These are phyloP conservation scores for Cyamopsis tetragonoloba DNA, from an alignment of 306 rosid genomes.

Conservation along the genomic window DNA sequence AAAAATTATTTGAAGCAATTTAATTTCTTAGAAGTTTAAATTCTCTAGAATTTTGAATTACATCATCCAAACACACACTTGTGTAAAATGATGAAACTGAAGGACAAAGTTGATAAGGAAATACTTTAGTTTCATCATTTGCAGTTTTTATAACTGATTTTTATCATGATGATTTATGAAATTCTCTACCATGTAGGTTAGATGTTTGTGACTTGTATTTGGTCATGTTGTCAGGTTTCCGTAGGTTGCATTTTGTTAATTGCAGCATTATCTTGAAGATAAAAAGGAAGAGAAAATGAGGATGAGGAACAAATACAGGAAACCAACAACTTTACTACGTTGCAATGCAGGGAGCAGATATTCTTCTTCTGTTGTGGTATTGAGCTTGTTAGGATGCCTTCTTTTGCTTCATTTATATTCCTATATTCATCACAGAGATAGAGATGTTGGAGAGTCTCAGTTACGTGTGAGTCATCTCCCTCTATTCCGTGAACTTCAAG, in stretches of 20 bases:
- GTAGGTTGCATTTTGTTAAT: conserved; percentile 64
- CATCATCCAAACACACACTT: too few relatives aligned
- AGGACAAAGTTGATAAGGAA: neutral
- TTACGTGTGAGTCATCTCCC: conserved; percentile 44
- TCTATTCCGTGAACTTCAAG: conserved; percentile 70
- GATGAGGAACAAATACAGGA: conserved; percentile 81
- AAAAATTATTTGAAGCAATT: too few relatives aligned
- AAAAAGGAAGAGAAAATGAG: conserved; percentile 70
- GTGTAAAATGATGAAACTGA: neutral
- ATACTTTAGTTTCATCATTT: neutral
- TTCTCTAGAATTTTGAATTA: too few relatives aligned
- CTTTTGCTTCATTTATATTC: conserved; percentile 60
- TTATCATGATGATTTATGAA: neutral
- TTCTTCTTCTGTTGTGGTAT: conserved; percentile 43
- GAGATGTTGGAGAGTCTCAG: conserved; percentile 32
- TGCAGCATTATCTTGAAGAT: conserved; percentile 69
- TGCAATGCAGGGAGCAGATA: conserved; percentile 84
- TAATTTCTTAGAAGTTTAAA: too few relatives aligned
- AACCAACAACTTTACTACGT: conserved; percentile 62
- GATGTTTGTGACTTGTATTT: conserved; percentile 38
- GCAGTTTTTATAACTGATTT: conserved; percentile 1
- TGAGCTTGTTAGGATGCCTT: conserved; percentile 83
- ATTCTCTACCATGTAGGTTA: neutral
- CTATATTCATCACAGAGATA: conserved; percentile 36
- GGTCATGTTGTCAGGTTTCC: conserved; percentile 45